These are phyloP conservation scores for Physcia stellaris DNA, from an alignment of 495 filamentous ascomycete species.

Conservation along the genomic window DNA sequence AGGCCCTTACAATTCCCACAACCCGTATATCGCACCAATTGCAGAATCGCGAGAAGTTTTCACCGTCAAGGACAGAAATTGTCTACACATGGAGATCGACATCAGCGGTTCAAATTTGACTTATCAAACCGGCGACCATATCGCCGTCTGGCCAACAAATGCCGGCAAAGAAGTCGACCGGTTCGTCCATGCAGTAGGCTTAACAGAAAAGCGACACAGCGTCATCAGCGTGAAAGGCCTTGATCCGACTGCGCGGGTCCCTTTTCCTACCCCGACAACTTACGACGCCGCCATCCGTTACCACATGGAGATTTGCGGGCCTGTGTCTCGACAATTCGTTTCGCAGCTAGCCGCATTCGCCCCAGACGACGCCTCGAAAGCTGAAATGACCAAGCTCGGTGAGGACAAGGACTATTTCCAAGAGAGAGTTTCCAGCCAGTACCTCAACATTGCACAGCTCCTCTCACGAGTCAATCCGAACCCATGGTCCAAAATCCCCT, in stretches of 20 bases:
- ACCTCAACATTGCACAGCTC: slow-evolving; percentile 82
- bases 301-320: slow-evolving; percentile 92
- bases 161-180: slow-evolving; percentile 83
- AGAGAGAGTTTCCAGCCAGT: slow-evolving; percentile 65
- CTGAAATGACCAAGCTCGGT: slow-evolving; percentile 77
- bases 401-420: slow-evolving; percentile 95
- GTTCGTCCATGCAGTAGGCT: slow-evolving; percentile 67
- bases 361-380: slow-evolving; percentile 68
- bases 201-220: slow-evolving; percentile 59
- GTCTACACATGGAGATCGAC: slow-evolving; percentile 93
- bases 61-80: slow-evolving; percentile 83
- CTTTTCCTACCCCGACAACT: slow-evolving; percentile 93
- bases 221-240: slow-evolving; percentile 87
- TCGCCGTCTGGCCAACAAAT: slow-evolving; percentile 96
- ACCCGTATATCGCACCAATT: slow-evolving; percentile 94
- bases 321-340: slow-evolving; percentile 92
- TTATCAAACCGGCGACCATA: slow-evolving; percentile 95
- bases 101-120: slow-evolving; percentile 71
- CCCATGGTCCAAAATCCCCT: slow-evolving; percentile 73
- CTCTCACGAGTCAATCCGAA: slow-evolving; percentile 60
- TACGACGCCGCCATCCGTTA: slow-evolving; percentile 90
- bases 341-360: slow-evolving; percentile 79
- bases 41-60: slow-evolving; percentile 82
- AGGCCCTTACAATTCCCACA: slow-evolving; percentile 91
- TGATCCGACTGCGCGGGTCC: slow-evolving; percentile 92